Evolutionary conservation across 352 stramenopile species (phyloP).

Genomic region (Pythium coloratum): DNA sequence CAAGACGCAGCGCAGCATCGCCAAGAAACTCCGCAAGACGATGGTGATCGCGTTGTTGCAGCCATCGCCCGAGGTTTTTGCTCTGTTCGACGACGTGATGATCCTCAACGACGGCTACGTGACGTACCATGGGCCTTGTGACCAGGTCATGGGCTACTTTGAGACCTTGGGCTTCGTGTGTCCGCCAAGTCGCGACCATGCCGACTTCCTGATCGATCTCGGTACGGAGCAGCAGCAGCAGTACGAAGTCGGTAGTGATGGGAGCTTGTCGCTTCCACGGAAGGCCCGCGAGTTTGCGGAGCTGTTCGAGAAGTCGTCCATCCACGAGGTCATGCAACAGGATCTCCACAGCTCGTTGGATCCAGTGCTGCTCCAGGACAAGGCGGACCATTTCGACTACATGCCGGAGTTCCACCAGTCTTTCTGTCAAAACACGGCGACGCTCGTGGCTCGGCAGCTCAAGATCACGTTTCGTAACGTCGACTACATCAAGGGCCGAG

Average conservation of each 20-base stretch:
- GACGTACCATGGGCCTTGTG: constrained; percentile 43
- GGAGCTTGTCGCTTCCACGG: background rate
- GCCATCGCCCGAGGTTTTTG: constrained; percentile 31
- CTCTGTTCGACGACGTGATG: constrained; percentile 39
- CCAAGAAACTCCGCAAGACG: constrained; percentile 35
- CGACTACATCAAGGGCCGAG: constrained; percentile 29
- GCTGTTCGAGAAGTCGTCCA: constrained; percentile 22
- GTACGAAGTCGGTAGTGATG: background rate
- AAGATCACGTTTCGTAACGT: constrained; percentile 46
- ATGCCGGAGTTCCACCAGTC: constrained; percentile 18
- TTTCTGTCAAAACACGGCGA: constrained; percentile 18
- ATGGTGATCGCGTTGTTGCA: constrained; percentile 44
- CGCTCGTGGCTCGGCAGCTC: constrained; percentile 35
- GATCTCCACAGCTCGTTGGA: constrained; percentile 88
- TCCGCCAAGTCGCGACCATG: constrained; percentile 4
- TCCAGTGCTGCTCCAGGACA: constrained; percentile 75
- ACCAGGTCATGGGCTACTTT: constrained; percentile 39
- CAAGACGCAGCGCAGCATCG: constrained; percentile 40
- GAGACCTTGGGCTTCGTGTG: constrained; percentile 29
- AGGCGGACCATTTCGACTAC: constrained; percentile 27
- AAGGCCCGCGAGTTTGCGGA: constrained; percentile 23
- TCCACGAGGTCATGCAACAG: constrained; percentile 36
- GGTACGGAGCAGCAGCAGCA: background rate
- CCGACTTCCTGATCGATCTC: too few relatives aligned
- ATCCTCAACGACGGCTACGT: constrained; percentile 47